Percentiles rank a stretch among this genome's conserved stretches.
phyloP scores from a whole-genome alignment of 2,329 filamentous ascomycete genomes.

The Ceratocystis harringtonii region DNA sequence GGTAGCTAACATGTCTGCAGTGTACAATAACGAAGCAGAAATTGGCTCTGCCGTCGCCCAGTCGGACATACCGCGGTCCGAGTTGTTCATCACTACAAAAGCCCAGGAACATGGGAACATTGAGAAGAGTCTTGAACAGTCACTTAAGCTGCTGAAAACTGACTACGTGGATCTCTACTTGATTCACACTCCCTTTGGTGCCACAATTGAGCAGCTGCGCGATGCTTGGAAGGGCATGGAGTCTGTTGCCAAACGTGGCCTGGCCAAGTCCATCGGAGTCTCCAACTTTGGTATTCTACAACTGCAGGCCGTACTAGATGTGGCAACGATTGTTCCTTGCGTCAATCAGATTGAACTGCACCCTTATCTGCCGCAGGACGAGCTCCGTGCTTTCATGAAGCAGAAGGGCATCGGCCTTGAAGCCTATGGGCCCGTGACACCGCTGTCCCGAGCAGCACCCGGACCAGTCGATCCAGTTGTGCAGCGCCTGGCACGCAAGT shows the following conservation, averaged over 20 bases:
- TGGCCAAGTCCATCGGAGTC: slow-evolving; percentile 34
- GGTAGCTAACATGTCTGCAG: neutral
- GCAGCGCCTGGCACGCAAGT: neutral
- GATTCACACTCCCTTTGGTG: slow-evolving; percentile 30
- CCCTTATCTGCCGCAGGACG: slow-evolving; percentile 48
- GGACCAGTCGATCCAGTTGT: neutral
- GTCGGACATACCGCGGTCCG: slow-evolving; percentile 26
- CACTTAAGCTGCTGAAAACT: slow-evolving; percentile 34
- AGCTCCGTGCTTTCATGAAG: slow-evolving; percentile 41
- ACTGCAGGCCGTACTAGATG: slow-evolving; percentile 30
- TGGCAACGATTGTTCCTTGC: slow-evolving; percentile 41
- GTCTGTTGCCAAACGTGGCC: slow-evolving; percentile 26
- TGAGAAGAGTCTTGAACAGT: slow-evolving; percentile 33
- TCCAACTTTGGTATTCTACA: slow-evolving; percentile 34
- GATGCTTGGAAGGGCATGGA: slow-evolving; percentile 27
- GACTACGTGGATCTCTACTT: slow-evolving; percentile 40
- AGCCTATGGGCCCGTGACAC: slow-evolving; percentile 42
- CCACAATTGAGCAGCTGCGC: slow-evolving; percentile 11
- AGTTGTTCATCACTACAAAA: slow-evolving; percentile 42
- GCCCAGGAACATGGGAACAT: slow-evolving; percentile 32
- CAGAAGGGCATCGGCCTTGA: slow-evolving; percentile 44
- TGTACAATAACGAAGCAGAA: slow-evolving; percentile 32
- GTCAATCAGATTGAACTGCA: slow-evolving; percentile 58
- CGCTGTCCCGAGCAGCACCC: neutral
- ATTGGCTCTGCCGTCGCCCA: slow-evolving; percentile 30